A percentile compares a stretch with the other conserved stretches of the same genome.
Evolutionary conservation across 2,329 filamentous ascomycete genomes (phyloP).

Genomic region (Coniochaeta sp.): DNA sequence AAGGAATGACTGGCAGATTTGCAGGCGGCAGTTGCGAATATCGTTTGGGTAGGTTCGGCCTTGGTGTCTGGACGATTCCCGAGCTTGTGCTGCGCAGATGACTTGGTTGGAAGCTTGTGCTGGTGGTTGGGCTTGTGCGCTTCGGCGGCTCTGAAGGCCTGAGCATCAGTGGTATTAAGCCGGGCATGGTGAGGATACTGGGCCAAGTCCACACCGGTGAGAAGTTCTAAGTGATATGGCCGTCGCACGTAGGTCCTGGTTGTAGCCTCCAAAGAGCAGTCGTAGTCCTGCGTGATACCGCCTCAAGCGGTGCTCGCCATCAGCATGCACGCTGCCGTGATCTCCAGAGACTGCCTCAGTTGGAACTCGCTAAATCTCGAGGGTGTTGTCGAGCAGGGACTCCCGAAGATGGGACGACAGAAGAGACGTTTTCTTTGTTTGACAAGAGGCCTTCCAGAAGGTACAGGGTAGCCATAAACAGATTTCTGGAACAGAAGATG

Average conservation of each 20-base stretch:
- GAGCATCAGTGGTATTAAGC: slow-evolving; percentile 20
- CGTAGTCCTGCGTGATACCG: background rate
- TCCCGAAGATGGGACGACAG: slow-evolving; percentile 4
- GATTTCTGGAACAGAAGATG: slow-evolving; percentile 8
- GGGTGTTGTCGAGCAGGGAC: slow-evolving; percentile 1
- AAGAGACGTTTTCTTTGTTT: background rate
- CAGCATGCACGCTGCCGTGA: slow-evolving; percentile 7
- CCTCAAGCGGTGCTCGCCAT: slow-evolving; percentile 4
- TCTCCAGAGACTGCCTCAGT: background rate
- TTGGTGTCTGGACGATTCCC: slow-evolving; percentile 5
- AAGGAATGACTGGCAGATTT: slow-evolving; percentile 26
- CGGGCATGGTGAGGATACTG: slow-evolving; percentile 12
- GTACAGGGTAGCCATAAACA: slow-evolving; percentile 3
- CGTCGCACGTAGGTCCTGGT: background rate
- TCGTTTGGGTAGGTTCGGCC: slow-evolving; percentile 14
- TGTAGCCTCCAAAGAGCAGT: background rate
- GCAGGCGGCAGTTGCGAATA: slow-evolving; percentile 11
- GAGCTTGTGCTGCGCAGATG: slow-evolving; percentile 8
- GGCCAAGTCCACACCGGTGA: background rate
- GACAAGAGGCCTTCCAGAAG: slow-evolving; percentile 8
- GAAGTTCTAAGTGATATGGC: background rate
- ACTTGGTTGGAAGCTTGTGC: slow-evolving; percentile 1
- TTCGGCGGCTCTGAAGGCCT: slow-evolving; percentile 11
- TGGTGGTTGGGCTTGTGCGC: slow-evolving; percentile 7
- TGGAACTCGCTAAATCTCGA: slow-evolving; percentile 10